A percentile compares a stretch with the other conserved stretches of the same genome.
phyloP scores from a whole-genome alignment of 176 grass and related monocot genomes.

The Musa troglodytarum region DNA sequence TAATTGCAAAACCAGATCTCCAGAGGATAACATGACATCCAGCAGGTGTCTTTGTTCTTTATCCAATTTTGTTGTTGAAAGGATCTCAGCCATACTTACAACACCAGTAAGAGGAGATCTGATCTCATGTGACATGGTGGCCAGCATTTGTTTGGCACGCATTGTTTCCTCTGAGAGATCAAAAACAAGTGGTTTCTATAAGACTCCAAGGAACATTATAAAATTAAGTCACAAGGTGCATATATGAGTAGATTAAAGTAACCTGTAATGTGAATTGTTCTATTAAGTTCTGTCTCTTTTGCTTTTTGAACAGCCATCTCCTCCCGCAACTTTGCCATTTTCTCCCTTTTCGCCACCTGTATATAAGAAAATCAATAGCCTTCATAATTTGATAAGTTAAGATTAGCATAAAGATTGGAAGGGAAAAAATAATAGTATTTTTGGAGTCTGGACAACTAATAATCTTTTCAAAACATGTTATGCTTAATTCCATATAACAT shows the following conservation, averaged over 20 bases:
- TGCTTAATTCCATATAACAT: neutral
- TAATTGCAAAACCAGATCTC: constrained; percentile 87
- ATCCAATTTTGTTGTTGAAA: constrained; percentile 61
- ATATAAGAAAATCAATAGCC: no score
- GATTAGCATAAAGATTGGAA: no score
- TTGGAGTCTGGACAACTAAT: neutral
- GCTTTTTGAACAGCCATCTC: constrained; percentile 85
- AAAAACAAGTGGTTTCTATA: neutral
- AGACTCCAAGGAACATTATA: constrained; percentile 17
- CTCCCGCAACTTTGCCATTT: constrained; percentile 58
- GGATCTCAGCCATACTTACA: constrained; percentile 89
- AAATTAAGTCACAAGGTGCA: constrained; percentile 1
- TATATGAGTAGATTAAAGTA: constrained; percentile 13
- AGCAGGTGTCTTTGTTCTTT: constrained; percentile 73
- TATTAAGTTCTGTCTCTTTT: constrained; percentile 87
- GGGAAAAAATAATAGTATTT: no score
- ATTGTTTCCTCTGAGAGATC: constrained; percentile 75
- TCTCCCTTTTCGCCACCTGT: constrained; percentile 75
- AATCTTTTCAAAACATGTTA: neutral
- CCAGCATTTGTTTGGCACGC: constrained; percentile 96
- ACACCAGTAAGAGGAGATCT: constrained; percentile 91
- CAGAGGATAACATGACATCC: constrained; percentile 94
- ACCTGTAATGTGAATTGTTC: constrained; percentile 87
- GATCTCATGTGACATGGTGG: constrained; percentile 96
- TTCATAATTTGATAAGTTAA: no score